Percentiles rank a stretch among this genome's conserved stretches.
Conservation (phyloP, 208 protist genomes). For the Crithidia sp. region DNA sequence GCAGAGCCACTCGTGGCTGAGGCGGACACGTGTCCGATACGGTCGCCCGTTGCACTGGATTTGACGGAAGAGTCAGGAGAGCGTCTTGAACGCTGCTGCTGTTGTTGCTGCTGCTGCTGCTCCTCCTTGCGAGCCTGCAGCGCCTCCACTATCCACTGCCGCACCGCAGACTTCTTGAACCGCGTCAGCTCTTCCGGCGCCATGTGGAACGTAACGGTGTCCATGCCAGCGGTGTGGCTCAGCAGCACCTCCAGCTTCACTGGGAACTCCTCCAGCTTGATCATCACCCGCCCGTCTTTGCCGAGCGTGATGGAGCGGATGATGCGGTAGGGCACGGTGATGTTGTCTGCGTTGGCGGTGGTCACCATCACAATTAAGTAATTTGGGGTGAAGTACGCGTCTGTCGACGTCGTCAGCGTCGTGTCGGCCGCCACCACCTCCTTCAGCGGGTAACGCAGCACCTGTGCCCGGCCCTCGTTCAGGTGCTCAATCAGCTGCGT, state of each 20-base stretch:
- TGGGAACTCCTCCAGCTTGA: slow-evolving; percentile 85
- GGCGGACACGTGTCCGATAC: not conserved
- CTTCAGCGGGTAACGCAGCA: slow-evolving; percentile 70
- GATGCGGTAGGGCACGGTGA: slow-evolving; percentile 83
- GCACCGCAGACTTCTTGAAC: slow-evolving; percentile 84
- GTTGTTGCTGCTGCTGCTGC: slow-evolving; percentile 25
- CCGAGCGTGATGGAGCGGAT: slow-evolving; percentile 86
- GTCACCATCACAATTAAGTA: slow-evolving; percentile 86
- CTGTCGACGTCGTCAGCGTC: slow-evolving; percentile 58
- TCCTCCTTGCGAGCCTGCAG: slow-evolving; percentile 57
- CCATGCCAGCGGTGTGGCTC: slow-evolving; percentile 75
- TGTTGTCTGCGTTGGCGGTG: slow-evolving; percentile 79
- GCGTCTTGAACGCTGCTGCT: slow-evolving; percentile 18
- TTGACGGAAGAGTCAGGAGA: slow-evolving; percentile 21
- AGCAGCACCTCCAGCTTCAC: slow-evolving; percentile 83
- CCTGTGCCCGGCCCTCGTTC: slow-evolving; percentile 60
- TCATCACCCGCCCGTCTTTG: slow-evolving; percentile 76
- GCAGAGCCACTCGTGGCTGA: slow-evolving; percentile 6
- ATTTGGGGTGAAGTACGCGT: slow-evolving; percentile 83
- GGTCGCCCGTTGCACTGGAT: not conserved
- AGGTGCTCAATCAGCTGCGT: slow-evolving; percentile 68
- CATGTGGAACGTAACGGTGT: slow-evolving; percentile 81
- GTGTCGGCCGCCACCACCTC: slow-evolving; percentile 73
- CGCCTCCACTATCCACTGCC: slow-evolving; percentile 75
- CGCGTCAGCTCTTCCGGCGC: slow-evolving; percentile 44